Percentiles rank a stretch among this genome's conserved stretches.
phyloP scores from a whole-genome alignment of 2,329 filamentous ascomycete species.

The Pseudocercospora musae region DNA sequence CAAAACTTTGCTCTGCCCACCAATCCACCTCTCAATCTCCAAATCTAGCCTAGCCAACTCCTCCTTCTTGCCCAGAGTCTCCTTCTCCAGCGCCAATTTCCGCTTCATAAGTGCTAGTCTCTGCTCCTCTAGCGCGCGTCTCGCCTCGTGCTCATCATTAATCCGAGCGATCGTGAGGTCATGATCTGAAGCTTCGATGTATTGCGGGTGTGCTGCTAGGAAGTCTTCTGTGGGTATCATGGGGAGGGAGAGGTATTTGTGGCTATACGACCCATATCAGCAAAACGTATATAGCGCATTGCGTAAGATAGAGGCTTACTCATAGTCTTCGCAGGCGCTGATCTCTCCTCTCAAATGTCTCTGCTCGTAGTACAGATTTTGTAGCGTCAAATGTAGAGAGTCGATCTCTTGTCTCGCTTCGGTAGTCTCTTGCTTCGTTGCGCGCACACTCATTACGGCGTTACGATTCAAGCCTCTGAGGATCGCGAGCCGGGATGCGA shows the following conservation, averaged over 20 bases:
- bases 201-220: constrained; percentile 70
- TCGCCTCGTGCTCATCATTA: constrained; percentile 81
- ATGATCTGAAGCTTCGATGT: constrained; percentile 68
- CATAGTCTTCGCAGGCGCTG: constrained; percentile 81
- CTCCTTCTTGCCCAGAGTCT: constrained; percentile 91
- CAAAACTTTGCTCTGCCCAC: constrained; percentile 25
- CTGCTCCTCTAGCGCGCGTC: constrained; percentile 80
- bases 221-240: constrained; percentile 83
- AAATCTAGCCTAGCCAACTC: constrained; percentile 87
- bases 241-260: constrained; percentile 67
- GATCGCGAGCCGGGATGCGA: constrained; percentile 74
- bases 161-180: constrained; percentile 86
- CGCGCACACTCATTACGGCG: constrained; percentile 74
- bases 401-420: constrained; percentile 90
- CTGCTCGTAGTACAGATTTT: constrained; percentile 97
- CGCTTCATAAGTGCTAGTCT: constrained; percentile 61
- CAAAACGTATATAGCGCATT: neutral
- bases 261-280: neutral
- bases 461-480: constrained; percentile 79
- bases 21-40: constrained; percentile 64
- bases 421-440: constrained; percentile 81
- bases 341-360: constrained; percentile 88
- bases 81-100: constrained; percentile 65
- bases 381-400: constrained; percentile 82
- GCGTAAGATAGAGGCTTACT: constrained; percentile 52